phyloP scores from a whole-genome alignment of 768 basidiomycete species.

The Suillus alpinus region DNA sequence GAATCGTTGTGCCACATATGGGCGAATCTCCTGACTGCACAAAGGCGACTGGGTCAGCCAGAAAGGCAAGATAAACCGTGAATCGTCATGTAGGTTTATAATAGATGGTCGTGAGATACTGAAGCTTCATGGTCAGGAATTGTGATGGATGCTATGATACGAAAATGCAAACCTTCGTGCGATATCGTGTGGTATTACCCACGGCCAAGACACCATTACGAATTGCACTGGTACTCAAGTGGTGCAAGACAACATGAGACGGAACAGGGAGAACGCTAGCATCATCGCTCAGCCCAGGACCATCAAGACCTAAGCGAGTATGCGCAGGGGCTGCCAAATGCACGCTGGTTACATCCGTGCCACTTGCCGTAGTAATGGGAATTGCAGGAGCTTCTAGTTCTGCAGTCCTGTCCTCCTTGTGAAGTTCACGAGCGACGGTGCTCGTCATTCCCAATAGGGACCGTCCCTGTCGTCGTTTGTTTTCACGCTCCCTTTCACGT shows the following conservation, averaged over 20 bases:
- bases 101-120: slow-evolving; percentile 86
- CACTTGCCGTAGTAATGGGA: slow-evolving; percentile 38
- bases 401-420: slow-evolving; percentile 19
- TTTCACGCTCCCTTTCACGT: slow-evolving; percentile 30
- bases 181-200: slow-evolving; percentile 86
- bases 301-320: slow-evolving; percentile 35
- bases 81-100: slow-evolving; percentile 57
- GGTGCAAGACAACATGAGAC: slow-evolving; percentile 90
- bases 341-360: slow-evolving; percentile 33
- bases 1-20: background rate
- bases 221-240: slow-evolving; percentile 94
- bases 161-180: slow-evolving; percentile 67
- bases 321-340: slow-evolving; percentile 25
- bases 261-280: slow-evolving; percentile 89
- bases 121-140: slow-evolving; percentile 18
- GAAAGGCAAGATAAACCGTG: background rate
- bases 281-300: slow-evolving; percentile 69
- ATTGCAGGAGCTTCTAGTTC: slow-evolving; percentile 25
- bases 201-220: slow-evolving; percentile 91
- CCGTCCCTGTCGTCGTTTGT: slow-evolving; percentile 29
- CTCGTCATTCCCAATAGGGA: slow-evolving; percentile 35
- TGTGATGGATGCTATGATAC: slow-evolving; percentile 3
- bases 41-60: background rate
- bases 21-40: background rate
- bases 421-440: slow-evolving; percentile 27